phyloP scores from a whole-genome alignment of 225 moss, liverwort and hornwort genomes.

The Neckera pumila region DNA sequence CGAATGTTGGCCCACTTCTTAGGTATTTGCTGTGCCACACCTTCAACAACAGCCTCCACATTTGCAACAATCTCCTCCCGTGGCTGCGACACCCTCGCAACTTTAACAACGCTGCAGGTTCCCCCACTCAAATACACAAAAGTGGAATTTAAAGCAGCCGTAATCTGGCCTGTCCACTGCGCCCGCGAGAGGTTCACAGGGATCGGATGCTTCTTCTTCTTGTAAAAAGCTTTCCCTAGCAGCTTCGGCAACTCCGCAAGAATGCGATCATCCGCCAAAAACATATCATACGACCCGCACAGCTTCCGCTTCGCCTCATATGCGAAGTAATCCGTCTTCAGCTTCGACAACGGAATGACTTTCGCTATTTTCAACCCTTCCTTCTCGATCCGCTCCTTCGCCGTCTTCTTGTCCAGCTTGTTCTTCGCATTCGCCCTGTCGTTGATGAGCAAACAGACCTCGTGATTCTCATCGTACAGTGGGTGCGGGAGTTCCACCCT shows the following conservation, averaged over 20 bases:
- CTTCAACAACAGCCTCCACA: constrained; percentile 46
- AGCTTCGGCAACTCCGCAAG: constrained; percentile 56
- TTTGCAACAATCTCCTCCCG: constrained; percentile 56
- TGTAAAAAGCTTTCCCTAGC: constrained; percentile 70
- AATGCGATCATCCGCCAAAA: constrained; percentile 78
- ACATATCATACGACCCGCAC: constrained; percentile 77
- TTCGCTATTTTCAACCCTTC: constrained; percentile 61
- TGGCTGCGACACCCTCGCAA: constrained; percentile 63
- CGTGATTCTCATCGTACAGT: constrained; percentile 39
- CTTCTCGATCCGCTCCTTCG: constrained; percentile 53
- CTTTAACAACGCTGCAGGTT: constrained; percentile 76
- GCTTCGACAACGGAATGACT: constrained; percentile 67
- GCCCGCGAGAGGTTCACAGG: constrained; percentile 50
- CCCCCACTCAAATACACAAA: constrained; percentile 63
- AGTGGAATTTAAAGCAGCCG: constrained; percentile 46
- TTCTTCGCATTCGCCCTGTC: constrained; percentile 31
- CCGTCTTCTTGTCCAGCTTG: constrained; percentile 53
- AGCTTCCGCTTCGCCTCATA: constrained; percentile 79
- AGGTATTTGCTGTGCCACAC: constrained; percentile 43
- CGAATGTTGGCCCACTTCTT: constrained; percentile 71
- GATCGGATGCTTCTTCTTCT: constrained; percentile 88
- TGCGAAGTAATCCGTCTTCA: constrained; percentile 60
- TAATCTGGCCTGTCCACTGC: constrained; percentile 64
- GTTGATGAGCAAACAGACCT: constrained; percentile 61
- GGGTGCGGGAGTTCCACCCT: constrained; percentile 50